Conservation (phyloP, 805 yeast species). For the Debaryomyces tyrocola region DNA sequence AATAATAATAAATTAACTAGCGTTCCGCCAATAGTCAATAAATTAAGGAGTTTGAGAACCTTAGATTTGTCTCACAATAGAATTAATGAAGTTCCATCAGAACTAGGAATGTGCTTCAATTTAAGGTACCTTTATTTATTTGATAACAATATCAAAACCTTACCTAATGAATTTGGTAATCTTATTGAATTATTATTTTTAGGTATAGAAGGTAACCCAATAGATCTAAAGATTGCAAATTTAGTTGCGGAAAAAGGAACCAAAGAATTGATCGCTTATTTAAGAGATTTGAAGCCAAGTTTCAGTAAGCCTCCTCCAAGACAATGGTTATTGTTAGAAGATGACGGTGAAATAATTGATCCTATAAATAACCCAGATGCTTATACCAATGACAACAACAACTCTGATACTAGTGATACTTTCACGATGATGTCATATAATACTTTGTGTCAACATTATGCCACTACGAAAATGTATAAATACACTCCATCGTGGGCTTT, state of each 20-base stretch:
- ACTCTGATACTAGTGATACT: constrained; percentile 28
- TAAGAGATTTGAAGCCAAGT: constrained; percentile 81
- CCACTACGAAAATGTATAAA: constrained; percentile 86
- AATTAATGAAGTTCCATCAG: constrained; percentile 72
- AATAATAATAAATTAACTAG: constrained; percentile 77
- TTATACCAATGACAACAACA: constrained; percentile 26
- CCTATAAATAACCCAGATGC: constrained; percentile 30
- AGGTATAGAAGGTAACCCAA: constrained; percentile 92
- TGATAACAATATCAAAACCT: constrained; percentile 73
- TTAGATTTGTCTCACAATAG: constrained; percentile 82
- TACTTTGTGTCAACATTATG: constrained; percentile 93
- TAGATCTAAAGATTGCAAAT: constrained; percentile 63
- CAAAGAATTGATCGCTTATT: constrained; percentile 71
- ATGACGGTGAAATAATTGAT: constrained; percentile 64
- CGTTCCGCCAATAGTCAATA: constrained; percentile 67
- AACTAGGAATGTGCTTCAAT: constrained; percentile 78
- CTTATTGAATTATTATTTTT: constrained; percentile 80
- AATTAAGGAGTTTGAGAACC: constrained; percentile 71
- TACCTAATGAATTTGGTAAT: constrained; percentile 86
- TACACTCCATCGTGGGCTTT: constrained; percentile 98
- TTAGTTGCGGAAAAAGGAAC: constrained; percentile 81
- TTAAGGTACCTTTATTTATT: constrained; percentile 81
- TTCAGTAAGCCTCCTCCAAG: constrained; percentile 68
- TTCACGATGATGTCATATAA: constrained; percentile 87
- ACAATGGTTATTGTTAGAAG: constrained; percentile 77